Conservation (phyloP, 192 early-diverging fungal species). For the Pilobolus umbonatus region DNA sequence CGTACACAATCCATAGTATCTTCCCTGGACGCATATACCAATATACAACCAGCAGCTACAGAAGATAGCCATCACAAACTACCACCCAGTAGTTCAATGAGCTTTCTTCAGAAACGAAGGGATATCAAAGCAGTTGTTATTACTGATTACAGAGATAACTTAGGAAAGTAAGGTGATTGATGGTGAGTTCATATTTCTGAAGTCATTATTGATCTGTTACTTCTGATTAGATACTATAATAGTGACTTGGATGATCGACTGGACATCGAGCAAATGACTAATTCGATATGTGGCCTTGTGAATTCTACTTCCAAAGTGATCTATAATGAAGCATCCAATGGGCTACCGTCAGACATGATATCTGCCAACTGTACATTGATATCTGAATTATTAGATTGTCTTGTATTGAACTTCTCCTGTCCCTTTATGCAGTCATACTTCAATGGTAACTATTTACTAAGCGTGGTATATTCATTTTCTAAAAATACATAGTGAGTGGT, state of each 20-base stretch:
- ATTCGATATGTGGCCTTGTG: constrained; percentile 56
- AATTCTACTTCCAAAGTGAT: constrained; percentile 53
- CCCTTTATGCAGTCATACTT: constrained; percentile 41
- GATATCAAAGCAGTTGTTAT: constrained; percentile 62
- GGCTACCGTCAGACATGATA: constrained; percentile 24
- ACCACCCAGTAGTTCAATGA: constrained; percentile 69
- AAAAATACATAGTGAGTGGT: constrained; percentile 9
- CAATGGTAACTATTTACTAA: constrained; percentile 31
- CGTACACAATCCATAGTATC: constrained; percentile 11
- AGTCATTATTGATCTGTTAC: constrained; percentile 1
- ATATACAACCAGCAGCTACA: constrained; percentile 40
- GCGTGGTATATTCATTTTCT: neutral
- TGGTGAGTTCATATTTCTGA: constrained; percentile 6
- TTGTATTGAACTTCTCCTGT: constrained; percentile 66
- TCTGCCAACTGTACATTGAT: constrained; percentile 53
- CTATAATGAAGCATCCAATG: constrained; percentile 45
- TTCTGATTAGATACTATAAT: constrained; percentile 49
- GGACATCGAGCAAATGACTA: constrained; percentile 31
- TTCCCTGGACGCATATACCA: neutral
- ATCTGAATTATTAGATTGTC: constrained; percentile 50
- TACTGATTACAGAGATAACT: constrained; percentile 52
- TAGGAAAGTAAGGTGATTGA: constrained; percentile 39
- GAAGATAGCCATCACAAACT: constrained; percentile 43
- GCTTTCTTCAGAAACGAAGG: constrained; percentile 57
- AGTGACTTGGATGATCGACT: constrained; percentile 58